A percentile compares a stretch with the other conserved stretches of the same genome.
Conservation (phyloP, 495 filamentous ascomycete genomes). For the Talaromyces trachyspermus region DNA sequence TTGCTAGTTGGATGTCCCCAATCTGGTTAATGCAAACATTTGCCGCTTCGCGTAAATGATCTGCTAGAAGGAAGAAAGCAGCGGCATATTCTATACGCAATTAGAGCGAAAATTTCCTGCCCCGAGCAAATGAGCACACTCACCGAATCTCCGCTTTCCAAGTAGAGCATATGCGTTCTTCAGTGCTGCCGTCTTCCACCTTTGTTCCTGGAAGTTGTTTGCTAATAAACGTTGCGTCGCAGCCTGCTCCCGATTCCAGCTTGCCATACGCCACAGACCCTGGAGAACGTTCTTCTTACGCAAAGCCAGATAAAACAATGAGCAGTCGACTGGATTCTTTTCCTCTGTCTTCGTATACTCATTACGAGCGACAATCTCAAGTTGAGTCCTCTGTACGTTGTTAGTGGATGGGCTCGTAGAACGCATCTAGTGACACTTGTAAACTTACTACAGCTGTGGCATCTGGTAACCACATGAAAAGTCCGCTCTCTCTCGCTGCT, state of each 20-base stretch:
- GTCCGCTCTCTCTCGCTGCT: conserved; percentile 74
- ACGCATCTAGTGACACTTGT: not conserved
- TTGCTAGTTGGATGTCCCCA: conserved; percentile 81
- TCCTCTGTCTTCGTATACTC: conserved; percentile 85
- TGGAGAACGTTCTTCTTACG: conserved; percentile 87
- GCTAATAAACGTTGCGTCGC: conserved; percentile 68
- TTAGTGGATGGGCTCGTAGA: conserved; percentile 14
- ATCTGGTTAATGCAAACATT: conserved; percentile 79
- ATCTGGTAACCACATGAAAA: conserved; percentile 94
- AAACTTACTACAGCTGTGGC: conserved; percentile 61
- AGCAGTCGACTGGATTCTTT: conserved; percentile 91
- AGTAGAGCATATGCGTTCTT: conserved; percentile 98
- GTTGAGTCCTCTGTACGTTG: conserved; percentile 56
- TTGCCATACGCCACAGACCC: conserved; percentile 93
- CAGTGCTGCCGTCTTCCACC: conserved; percentile 83
- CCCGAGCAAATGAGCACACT: conserved; percentile 10
- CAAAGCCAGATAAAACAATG: conserved; percentile 83
- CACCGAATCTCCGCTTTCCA: conserved; percentile 83
- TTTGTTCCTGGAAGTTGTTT: conserved; percentile 78
- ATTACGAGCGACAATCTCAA: conserved; percentile 84
- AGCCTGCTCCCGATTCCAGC: conserved; percentile 78
- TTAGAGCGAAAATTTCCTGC: conserved; percentile 8
- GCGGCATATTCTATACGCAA: conserved; percentile 73
- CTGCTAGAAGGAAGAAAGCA: conserved; percentile 90
- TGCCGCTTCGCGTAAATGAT: conserved; percentile 74